Evolutionary conservation across 305 asterid genomes (phyloP).

Genomic region (Nicotiana rustica): DNA sequence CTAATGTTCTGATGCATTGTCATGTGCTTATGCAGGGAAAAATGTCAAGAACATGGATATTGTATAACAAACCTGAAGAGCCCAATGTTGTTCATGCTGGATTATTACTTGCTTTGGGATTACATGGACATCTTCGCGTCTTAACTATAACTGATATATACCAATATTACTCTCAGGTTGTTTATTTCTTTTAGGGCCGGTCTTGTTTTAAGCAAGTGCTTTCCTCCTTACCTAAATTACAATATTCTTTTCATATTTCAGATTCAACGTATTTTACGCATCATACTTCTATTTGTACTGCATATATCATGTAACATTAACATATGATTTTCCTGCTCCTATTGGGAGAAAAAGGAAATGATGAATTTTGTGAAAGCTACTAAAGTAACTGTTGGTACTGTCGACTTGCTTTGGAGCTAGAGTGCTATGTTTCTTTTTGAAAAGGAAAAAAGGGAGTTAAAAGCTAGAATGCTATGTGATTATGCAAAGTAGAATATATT

Average conservation of each 20-base stretch:
- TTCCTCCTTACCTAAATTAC: constrained; percentile 1
- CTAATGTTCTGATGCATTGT: constrained; percentile 19
- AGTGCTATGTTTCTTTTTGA: not conserved
- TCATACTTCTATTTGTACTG: constrained; percentile 2
- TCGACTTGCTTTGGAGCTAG: not conserved
- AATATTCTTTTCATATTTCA: constrained; percentile 1
- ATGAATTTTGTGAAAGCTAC: not conserved
- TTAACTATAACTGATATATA: constrained; percentile 81
- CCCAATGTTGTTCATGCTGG: constrained; percentile 97
- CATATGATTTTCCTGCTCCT: not conserved
- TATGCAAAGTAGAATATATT: constrained; percentile 11
- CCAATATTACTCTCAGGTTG: constrained; percentile 87
- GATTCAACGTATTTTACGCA: not conserved
- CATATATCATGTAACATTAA: constrained; percentile 22
- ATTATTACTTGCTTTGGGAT: constrained; percentile 94
- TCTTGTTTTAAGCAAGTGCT: constrained; percentile 9
- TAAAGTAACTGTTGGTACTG: constrained; percentile 3
- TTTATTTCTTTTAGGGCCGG: not conserved
- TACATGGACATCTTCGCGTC: constrained; percentile 92
- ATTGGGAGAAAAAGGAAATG: not conserved
- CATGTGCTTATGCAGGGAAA: constrained; percentile 68
- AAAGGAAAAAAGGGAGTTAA: no score
- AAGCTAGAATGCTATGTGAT: constrained; percentile 1
- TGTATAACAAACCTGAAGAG: constrained; percentile 94
- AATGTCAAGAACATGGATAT: constrained; percentile 96